Evolutionary conservation across 768 basidiomycete species (phyloP).

Genomic region (Pleurotus platypus): DNA sequence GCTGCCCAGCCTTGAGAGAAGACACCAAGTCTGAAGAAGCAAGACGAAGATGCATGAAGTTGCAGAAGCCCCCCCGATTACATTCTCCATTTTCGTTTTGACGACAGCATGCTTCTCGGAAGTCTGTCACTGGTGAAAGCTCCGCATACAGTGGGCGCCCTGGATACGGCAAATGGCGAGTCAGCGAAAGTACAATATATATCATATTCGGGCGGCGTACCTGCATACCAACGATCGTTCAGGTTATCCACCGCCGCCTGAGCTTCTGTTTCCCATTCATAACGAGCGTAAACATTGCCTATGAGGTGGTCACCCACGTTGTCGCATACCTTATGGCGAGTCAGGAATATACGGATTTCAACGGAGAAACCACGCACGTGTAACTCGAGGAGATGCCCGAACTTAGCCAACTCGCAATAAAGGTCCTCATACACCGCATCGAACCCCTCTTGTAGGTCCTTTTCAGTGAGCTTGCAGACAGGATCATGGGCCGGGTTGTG

Average conservation of each 20-base stretch:
- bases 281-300: slow-evolving; percentile 96
- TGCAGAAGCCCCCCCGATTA: slow-evolving; percentile 97
- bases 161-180: slow-evolving; percentile 22
- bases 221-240: slow-evolving; percentile 98
- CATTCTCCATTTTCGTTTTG: slow-evolving; percentile 99
- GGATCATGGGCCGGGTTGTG: slow-evolving; percentile 97
- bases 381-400: slow-evolving; percentile 91
- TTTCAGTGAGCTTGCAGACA: slow-evolving; percentile 81
- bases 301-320: slow-evolving; percentile 99
- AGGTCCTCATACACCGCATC: slow-evolving; percentile 95
- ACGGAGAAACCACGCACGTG: slow-evolving; percentile 57
- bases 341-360: not conserved
- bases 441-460: slow-evolving; percentile 88
- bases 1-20: slow-evolving; percentile 77
- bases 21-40: slow-evolving; percentile 83
- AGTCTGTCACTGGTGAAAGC: slow-evolving; percentile 96
- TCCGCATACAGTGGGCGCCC: slow-evolving; percentile 96
- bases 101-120: slow-evolving; percentile 96
- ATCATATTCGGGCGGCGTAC: slow-evolving; percentile 38
- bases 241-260: slow-evolving; percentile 88
- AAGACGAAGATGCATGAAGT: slow-evolving; percentile 95
- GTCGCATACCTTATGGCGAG: slow-evolving; percentile 73
- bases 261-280: slow-evolving; percentile 98
- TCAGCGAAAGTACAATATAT: not conserved
- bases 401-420: slow-evolving; percentile 92